Conservation (phyloP, 2,329 filamentous ascomycete species). For the Penicillium sp. region DNA sequence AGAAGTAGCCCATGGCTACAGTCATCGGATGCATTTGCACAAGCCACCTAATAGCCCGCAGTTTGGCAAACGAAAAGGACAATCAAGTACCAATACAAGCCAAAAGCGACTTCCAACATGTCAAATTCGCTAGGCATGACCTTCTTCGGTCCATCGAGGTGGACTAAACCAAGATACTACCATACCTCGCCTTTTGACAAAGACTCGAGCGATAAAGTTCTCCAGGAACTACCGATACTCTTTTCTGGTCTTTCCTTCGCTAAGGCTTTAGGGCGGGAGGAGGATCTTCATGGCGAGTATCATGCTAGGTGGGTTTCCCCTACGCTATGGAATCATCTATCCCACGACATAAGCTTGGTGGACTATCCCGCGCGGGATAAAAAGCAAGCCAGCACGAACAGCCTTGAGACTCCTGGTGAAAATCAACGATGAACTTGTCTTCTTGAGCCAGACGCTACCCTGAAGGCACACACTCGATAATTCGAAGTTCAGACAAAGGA, state of each 20-base stretch:
- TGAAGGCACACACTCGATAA: neutral
- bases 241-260: neutral
- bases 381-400: neutral
- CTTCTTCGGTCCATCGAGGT: neutral
- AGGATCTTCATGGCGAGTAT: neutral
- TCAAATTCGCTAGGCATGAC: neutral
- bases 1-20: neutral
- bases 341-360: neutral
- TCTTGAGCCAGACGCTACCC: neutral
- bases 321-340: neutral
- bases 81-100: neutral
- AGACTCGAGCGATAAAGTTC: no score
- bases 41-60: neutral
- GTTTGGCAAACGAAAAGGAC: neutral
- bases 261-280: neutral
- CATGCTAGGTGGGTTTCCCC: neutral
- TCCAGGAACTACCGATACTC: neutral
- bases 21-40: neutral
- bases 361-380: no score
- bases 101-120: neutral
- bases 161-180: neutral
- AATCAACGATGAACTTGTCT: neutral
- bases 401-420: neutral
- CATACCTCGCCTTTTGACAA: no score
- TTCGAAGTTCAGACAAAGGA: no score